Evolutionary conservation across 495 filamentous ascomycete species (phyloP).

Genomic region (Penicillium fimorum): DNA sequence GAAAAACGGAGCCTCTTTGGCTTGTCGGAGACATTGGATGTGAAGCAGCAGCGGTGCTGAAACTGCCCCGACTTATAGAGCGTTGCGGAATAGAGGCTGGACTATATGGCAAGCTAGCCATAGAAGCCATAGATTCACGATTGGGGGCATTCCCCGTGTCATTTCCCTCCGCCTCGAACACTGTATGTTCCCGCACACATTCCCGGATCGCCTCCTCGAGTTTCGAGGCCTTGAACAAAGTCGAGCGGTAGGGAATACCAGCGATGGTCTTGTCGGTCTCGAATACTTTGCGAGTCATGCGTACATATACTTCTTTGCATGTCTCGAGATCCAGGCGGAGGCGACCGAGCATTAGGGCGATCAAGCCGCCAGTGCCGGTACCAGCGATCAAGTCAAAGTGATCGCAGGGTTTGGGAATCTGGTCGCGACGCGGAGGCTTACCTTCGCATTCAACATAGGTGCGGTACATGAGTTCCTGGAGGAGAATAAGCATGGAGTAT

Average conservation of each 20-base stretch:
- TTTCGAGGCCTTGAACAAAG: slow-evolving; percentile 92
- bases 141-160: slow-evolving; percentile 41
- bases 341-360: slow-evolving; percentile 93
- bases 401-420: slow-evolving; percentile 96
- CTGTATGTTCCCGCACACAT: slow-evolving; percentile 82
- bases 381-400: slow-evolving; percentile 97
- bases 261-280: slow-evolving; percentile 97
- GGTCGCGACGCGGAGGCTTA: slow-evolving; percentile 73
- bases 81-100: slow-evolving; percentile 41
- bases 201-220: slow-evolving; percentile 92
- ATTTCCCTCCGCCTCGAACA: slow-evolving; percentile 79
- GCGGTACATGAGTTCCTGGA: slow-evolving; percentile 94
- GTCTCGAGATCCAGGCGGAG: slow-evolving; percentile 90
- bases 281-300: slow-evolving; percentile 90
- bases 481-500: slow-evolving; percentile 93
- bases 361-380: slow-evolving; percentile 91
- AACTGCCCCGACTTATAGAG: slow-evolving; percentile 45
- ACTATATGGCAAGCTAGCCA: slow-evolving; percentile 39
- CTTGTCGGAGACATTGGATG: slow-evolving; percentile 28
- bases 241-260: slow-evolving; percentile 89
- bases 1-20: slow-evolving; percentile 37
- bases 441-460: slow-evolving; percentile 84
- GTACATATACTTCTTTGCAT: slow-evolving; percentile 93
- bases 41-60: slow-evolving; percentile 37
- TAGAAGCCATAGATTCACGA: slow-evolving; percentile 39